Evolutionary conservation across 106 monocot species (phyloP), one percentile per base, ranked within the genome.

Genomic region (Platanthera guangdongensis): DNA sequence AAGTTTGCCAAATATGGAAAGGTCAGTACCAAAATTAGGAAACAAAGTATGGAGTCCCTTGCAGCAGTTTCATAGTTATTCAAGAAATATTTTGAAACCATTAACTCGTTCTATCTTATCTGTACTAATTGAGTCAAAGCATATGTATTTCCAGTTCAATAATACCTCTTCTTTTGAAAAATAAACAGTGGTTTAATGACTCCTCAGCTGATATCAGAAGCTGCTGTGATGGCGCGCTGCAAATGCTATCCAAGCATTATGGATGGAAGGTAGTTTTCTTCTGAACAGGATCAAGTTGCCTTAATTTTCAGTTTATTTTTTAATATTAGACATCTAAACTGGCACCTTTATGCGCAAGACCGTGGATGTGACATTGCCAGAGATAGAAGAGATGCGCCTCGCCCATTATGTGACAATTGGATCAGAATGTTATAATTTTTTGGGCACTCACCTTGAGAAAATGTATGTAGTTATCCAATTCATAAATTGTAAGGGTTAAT

Each of bases 311-410:
- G 47, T 46, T 16, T 70, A 4, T 11, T 10, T 12, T 9, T 30
- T 2, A 4, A 32, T 65, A 10, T 65, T 32, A 65, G 30, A 65
- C 10, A 9, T 57, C 46, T 64, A 51, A 74, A 76, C 22, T 74
- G 49, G 22, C 8, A 19, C 25, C 74, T 81, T 55, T 60, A 75
- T 62, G 6, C 73, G 8, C 78, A 82, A 95, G 95, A 82, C 82
- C 57, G 84, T 92, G 74, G 90, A 90, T 25, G 85, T 92, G 57
- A 92, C 90, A 1, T 74, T 95, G 52, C 95, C 95, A 21, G 95
- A 95, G 78, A 87, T 95, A 75, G 95, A 95, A 84, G 92, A 92
- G 76, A 95, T 95, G 95, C 88, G 95, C 7, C 76, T 95, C 11
- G 90, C 92, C 76, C 95, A 95, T 78, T 95, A 95, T 65, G 50